phyloP scores from a whole-genome alignment of 1,139 yeast genomes.

The Hansenula sp. region DNA sequence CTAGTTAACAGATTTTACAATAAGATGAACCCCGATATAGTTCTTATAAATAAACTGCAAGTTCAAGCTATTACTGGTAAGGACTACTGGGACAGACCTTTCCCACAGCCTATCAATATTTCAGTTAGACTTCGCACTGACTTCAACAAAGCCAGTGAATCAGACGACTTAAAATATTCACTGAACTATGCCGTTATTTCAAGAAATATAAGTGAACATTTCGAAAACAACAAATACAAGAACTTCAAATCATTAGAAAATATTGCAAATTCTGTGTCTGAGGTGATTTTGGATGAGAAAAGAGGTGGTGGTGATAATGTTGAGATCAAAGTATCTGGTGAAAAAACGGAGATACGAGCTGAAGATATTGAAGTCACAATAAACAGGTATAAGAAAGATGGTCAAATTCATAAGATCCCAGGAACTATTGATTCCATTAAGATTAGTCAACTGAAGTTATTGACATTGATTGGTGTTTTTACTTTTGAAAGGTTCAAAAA shows the following conservation, averaged over 20 bases:
- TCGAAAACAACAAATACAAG: slow-evolving; percentile 40
- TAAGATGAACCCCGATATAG: slow-evolving; percentile 38
- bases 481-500: slow-evolving; percentile 80
- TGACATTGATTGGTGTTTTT: slow-evolving; percentile 86
- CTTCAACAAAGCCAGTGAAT: slow-evolving; percentile 63
- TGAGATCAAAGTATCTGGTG: slow-evolving; percentile 38
- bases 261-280: slow-evolving; percentile 52
- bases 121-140: slow-evolving; percentile 62
- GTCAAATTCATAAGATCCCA: slow-evolving; percentile 13
- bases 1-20: not conserved
- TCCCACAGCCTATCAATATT: slow-evolving; percentile 65
- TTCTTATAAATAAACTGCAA: slow-evolving; percentile 53
- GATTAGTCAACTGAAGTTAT: slow-evolving; percentile 51
- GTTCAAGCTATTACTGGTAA: slow-evolving; percentile 67
- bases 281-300: slow-evolving; percentile 43
- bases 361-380: slow-evolving; percentile 40
- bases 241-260: slow-evolving; percentile 50
- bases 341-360: slow-evolving; percentile 46
- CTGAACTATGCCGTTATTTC: slow-evolving; percentile 85
- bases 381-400: slow-evolving; percentile 19
- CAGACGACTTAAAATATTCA: slow-evolving; percentile 78
- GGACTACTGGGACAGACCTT: slow-evolving; percentile 73
- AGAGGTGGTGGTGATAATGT: slow-evolving; percentile 53
- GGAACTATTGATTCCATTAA: slow-evolving; percentile 37
- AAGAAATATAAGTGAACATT: slow-evolving; percentile 51